These are phyloP conservation scores for Metrosideros polymorpha DNA, from an alignment of 441 rosid genomes.

Conservation along the genomic window DNA sequence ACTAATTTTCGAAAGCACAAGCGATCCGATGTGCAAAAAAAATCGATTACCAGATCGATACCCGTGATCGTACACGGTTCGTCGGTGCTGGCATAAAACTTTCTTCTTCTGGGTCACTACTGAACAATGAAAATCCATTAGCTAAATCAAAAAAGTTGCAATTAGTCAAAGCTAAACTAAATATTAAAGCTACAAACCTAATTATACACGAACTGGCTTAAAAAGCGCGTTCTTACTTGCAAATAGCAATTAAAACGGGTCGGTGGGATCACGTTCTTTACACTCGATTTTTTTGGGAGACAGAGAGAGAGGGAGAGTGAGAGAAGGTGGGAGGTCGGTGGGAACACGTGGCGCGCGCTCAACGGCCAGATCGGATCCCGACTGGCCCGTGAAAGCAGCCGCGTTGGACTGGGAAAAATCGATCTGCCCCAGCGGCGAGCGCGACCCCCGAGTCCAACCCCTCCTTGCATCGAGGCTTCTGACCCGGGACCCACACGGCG, in stretches of 20 bases:
- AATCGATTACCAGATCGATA: fast-evolving
- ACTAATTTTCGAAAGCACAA: neutral
- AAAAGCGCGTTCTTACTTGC: neutral
- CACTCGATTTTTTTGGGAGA: neutral
- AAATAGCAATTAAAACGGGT: neutral
- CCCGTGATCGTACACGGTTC: fast-evolving
- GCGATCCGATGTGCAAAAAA: fast-evolving
- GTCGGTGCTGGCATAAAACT: fast-evolving
- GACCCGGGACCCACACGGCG: slow-evolving; percentile 16
- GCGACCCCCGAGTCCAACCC: neutral
- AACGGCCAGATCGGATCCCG: slow-evolving; percentile 10
- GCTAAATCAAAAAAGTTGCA: neutral
- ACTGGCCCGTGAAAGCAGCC: slow-evolving; percentile 24
- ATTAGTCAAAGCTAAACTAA: neutral
- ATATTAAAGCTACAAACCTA: neutral
- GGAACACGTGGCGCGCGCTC: slow-evolving; percentile 12
- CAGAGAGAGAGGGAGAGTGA: neutral
- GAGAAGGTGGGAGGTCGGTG: neutral
- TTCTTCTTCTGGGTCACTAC: neutral
- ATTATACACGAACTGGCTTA: neutral
- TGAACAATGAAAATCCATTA: neutral
- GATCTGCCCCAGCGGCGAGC: neutral
- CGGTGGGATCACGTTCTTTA: neutral
- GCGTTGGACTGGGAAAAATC: slow-evolving; percentile 5
- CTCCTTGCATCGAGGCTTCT: neutral